Evolutionary conservation across 2,329 filamentous ascomycete species (phyloP), one percentile per base, ranked within the genome.

Genomic region (Hypoxylon sp.): DNA sequence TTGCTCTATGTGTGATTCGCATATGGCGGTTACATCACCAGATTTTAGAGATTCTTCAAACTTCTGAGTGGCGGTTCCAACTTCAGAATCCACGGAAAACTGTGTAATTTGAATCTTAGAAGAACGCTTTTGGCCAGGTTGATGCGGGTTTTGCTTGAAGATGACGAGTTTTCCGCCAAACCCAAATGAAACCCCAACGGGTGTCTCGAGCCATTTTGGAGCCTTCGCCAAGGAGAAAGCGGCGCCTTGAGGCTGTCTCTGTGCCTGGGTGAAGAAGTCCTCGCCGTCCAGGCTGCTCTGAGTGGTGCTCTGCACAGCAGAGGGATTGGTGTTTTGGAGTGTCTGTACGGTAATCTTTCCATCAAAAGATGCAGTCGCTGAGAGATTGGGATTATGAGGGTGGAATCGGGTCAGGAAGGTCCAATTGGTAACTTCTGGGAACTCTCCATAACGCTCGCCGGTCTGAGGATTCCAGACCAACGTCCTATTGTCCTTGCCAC

Each of bases 361-460:
- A 77, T 99, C 96, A 73, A 98, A 98, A 1, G 95, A 97, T 9
- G 97, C 96, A 17, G 96, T 98, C 17, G 97, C 97, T 54, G 95
- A 93, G 64, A 99, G 85, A 77, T 91, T 93, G 10, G 96, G 95
- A 80, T 99, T 97, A 74, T 93, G 90, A 31, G 96, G 96, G 79
- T 97, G 94, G 87, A 97, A 98, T 69, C 91, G 89, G 4, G 96
- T 97, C 78, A 95, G 91, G 84, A 99, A 99, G 5, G 94, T 97
- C 95, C 96, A 99, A 81, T 98, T 99, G n/a, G 95, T 98, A 59
- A 97, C 94, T 75, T 98, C 94, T 3, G 95, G 94, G 77, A 98
- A 95, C 81, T 98, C 95, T 72, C 97, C 96, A 71, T 94, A 92
- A 11, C 88, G 86, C 78, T 96, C 90, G 59, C 95, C 95, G 2